Evolutionary conservation across 257 asterid species (phyloP), one percentile per base, ranked within the genome.

Genomic region (Primulina eburnea): DNA sequence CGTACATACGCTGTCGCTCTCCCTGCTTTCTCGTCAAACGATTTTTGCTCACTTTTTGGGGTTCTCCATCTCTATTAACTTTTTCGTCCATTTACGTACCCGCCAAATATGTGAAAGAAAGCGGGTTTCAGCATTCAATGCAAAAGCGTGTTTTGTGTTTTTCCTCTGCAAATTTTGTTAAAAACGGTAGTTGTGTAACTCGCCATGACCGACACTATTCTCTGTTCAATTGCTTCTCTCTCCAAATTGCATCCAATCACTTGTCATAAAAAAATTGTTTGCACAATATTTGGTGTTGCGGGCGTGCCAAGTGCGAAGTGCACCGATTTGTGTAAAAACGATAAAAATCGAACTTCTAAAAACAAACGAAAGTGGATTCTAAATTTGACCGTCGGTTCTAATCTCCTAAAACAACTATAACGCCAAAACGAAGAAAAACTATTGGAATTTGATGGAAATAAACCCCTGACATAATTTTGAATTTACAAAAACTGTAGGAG

Each of bases 31-130:
- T n/a, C n/a, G n/a, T 73, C 76, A 71, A 77, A 71, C 72, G 71
- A 35, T 64, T 65, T 32, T 20, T 60, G 70, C 65, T 70, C 68
- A 26, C 74, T 73, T 16, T 71, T 58, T 67, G 75, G 70, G 71
- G 7, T 56, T 34, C 71, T 68, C 56, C n/a, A n/a, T n/a, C n/a
- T n/a, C n/a, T 47, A 30, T 38, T 63, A 58, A 65, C 53, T 56
- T 55, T 64, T 76, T 68, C 65, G 83, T 68, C 76, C 38, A 81
- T 65, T 73, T 71, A 82, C 75, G 84, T 80, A 83, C 90, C 86
- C 94, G 90, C 94, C 85, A 85, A 81, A 80, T 60, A 70, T 63
- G 78, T 73, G 74, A 56, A 62, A 64, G 61, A 76, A 77, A 71
- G 76, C 74, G 75, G 75, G 79, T n/a, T 38, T 59, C 18, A 6